Evolutionary conservation across 1,139 yeast species (phyloP), one percentile per base, ranked within the genome.

Genomic region (Saccharomyces hybrid): DNA sequence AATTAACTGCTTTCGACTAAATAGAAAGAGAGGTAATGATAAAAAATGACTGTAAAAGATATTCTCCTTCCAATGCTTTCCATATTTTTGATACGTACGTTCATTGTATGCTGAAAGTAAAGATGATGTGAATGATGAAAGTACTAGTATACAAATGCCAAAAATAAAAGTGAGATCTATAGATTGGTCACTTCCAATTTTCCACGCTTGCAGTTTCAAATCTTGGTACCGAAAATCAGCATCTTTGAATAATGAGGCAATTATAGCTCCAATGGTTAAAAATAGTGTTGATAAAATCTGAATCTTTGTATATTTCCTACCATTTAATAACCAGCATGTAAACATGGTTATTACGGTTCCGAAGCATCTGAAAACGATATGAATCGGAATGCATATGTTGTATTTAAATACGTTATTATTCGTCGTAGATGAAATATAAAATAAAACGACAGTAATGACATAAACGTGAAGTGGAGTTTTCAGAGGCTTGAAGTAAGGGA

Each of bases 361-460:
- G 5, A 85, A 79, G 7, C 89, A 83, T 56, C 91, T 70, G 61
- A 85, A 76, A 5, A 85, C 79, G 34, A 85, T 84, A 63, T 85
- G 89, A 34, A 84, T 71, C 0, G 91, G 90, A 31, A 86, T 78
- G 2, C 86, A 78, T 27, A 86, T 75, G 48, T 81, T 75, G 65
- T 73, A 83, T 34, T 73, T 76, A 72, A 83, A 81, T 0, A 80
- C 88, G 56, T 73, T 69, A 64, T 86, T 86, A 64, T 83, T 84
- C 51, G 83, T 70, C 9, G 79, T 71, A 1, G 86, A 79, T 4
- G 80, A 75, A 4, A 73, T 57, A 59, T 81, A 83, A 64, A 78
- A 83, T 61, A 84, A 66, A 1, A 73, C 57, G 26, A 83, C 84
- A 2, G 81, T 74, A 30, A 77, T 52, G 3, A 77, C 49, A 76